Conservation (phyloP, 768 basidiomycete species). For the Tulasnella sp. region DNA sequence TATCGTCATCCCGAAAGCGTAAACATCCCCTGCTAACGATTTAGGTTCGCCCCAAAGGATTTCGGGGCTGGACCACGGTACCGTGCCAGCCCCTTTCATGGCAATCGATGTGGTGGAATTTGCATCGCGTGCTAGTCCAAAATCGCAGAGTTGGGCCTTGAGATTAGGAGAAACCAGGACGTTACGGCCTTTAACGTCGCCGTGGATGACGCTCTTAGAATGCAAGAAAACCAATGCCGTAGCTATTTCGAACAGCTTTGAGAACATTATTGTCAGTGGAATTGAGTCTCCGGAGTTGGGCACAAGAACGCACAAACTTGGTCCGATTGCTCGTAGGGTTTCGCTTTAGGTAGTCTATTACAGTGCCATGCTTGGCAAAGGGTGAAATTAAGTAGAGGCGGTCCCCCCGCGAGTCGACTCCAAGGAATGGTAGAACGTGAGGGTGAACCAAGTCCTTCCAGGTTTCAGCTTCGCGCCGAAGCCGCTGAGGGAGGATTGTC, state of each 20-base stretch:
- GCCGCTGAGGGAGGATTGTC: not conserved
- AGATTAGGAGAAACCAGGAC: not conserved
- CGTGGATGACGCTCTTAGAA: not conserved
- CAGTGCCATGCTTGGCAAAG: not conserved
- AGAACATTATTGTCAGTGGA: not conserved
- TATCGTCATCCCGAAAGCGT: not conserved
- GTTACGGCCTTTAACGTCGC: not conserved
- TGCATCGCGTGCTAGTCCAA: not conserved
- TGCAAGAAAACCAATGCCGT: not conserved
- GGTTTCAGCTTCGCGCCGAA: not conserved
- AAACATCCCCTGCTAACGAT: not conserved
- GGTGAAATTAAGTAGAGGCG: not conserved
- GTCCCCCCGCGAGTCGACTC: not conserved
- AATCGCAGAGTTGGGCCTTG: not conserved
- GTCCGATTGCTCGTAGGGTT: not conserved
- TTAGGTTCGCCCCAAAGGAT: not conserved
- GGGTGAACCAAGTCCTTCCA: not conserved
- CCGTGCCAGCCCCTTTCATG: conserved; percentile 3
- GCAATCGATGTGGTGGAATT: not conserved
- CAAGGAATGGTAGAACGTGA: not conserved
- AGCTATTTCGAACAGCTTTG: not conserved
- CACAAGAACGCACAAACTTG: not conserved
- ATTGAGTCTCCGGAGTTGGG: not conserved
- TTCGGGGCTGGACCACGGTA: not conserved
- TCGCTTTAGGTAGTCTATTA: not conserved